phyloP scores from a whole-genome alignment of 805 yeast species.

The Sporopachydermia quercuum region DNA sequence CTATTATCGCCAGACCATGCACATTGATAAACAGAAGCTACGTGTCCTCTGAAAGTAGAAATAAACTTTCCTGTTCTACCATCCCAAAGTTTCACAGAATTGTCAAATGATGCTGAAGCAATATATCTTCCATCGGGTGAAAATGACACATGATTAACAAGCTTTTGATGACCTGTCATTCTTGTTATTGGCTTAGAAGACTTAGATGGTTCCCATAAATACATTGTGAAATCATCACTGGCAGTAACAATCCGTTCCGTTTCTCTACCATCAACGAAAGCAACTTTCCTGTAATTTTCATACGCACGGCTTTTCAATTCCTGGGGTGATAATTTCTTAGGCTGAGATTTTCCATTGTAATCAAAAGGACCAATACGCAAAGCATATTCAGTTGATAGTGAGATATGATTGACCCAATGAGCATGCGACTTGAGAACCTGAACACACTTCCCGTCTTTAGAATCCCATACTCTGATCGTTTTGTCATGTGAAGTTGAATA shows the following conservation, averaged over 20 bases:
- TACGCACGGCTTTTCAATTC: conserved; percentile 42
- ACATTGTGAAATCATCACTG: conserved; percentile 96
- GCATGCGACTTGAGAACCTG: conserved; percentile 81
- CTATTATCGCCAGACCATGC: conserved; percentile 97
- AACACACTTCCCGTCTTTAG: conserved; percentile 57
- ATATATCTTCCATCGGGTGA: conserved; percentile 89
- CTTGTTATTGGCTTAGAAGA: conserved; percentile 74
- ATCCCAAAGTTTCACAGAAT: conserved; percentile 92
- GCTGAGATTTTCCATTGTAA: conserved; percentile 41
- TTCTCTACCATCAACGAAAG: conserved; percentile 36
- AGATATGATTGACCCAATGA: conserved; percentile 94
- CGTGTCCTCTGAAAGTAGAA: conserved; percentile 90
- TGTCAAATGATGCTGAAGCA: conserved; percentile 90
- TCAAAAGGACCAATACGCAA: conserved; percentile 82
- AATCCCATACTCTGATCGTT: conserved; percentile 86
- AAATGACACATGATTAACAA: conserved; percentile 89
- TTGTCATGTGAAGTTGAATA: conserved; percentile 92
- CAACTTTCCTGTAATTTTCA: conserved; percentile 45
- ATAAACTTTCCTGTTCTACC: conserved; percentile 83
- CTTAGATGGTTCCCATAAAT: conserved; percentile 83
- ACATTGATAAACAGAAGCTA: conserved; percentile 93
- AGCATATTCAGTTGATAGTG: conserved; percentile 81
- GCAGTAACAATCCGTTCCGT: conserved; percentile 85
- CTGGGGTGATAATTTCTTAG: conserved; percentile 33
- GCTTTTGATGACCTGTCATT: conserved; percentile 95